Evolutionary conservation across 139 green algal genomes (phyloP), one percentile per base, ranked within the genome.

Genomic region (Tetraselmis striata): DNA sequence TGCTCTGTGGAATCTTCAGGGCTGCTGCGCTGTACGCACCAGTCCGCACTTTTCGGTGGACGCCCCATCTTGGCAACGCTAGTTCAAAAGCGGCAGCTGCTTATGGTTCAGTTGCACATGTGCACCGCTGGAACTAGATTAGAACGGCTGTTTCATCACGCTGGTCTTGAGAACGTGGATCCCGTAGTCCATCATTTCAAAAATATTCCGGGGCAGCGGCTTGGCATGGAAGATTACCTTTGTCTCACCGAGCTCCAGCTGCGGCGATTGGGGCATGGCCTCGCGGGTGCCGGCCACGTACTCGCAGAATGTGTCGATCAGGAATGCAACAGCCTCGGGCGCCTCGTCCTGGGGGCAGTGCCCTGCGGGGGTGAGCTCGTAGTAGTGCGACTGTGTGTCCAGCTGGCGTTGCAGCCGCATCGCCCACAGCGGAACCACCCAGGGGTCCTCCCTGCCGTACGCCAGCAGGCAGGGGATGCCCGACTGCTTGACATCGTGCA

Each of bases 281-380:
- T 5, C 45, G 11, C 45, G 45, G 5, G 5, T 5, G 5, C 45
- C 45, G 11, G 45, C 45, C 5, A 67, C 11, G 11, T 5, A 25
- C 18, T 67, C 45, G 45, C 45, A 67, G 18, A 67, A 67, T 5
- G 45, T 18, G 45, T 67, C 45, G 45, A 67, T 18, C 11, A 67
- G 45, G 18, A 67, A 67, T 18, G 45, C 45, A 18, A 87, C 84
- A 0, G 82, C 76, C 28, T 80, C 67, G 1, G 90, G 90, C 2
- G 84, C 77, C 84, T 95, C 91, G 79, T 95, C 88, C 58, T 93
- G 87, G 0, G 90, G 90, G 84, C 91, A 95, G 82, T 93, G 89
- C 2, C 85, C 84, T 26, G 81, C 81, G 30, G 87, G 86, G 25
- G 58, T 82, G 30, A 94, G 76, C 85, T 94, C 91, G 30, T 87